A percentile compares a stretch with the other conserved stretches of the same genome.
Conservation (phyloP, 768 basidiomycete genomes). For the Rhodotorula kratochvilovae region DNA sequence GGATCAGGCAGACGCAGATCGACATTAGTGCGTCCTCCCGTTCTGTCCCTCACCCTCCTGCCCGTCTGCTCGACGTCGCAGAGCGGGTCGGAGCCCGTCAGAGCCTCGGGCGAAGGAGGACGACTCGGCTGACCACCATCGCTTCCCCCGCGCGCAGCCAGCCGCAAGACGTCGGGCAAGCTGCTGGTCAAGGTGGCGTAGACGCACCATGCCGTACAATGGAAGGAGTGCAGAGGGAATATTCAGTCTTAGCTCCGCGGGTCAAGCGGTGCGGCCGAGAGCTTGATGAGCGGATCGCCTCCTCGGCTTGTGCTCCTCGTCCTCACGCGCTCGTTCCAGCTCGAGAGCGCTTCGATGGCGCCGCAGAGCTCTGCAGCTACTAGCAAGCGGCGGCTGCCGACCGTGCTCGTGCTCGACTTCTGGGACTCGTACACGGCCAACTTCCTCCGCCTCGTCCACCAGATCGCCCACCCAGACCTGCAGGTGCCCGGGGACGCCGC, state of each 20-base stretch:
- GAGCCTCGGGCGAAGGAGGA: too few relatives aligned
- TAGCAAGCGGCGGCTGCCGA: conserved; percentile 9
- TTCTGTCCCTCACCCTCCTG: too few relatives aligned
- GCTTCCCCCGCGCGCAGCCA: conserved; percentile 41
- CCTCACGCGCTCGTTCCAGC: too few relatives aligned
- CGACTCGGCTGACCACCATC: neutral
- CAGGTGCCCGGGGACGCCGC: too few relatives aligned
- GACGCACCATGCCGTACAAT: too few relatives aligned
- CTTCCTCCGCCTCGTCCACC: conserved; percentile 22
- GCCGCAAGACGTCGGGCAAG: conserved; percentile 79
- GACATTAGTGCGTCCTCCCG: conserved; percentile 62
- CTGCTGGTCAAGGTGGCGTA: conserved; percentile 68
- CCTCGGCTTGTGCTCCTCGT: neutral
- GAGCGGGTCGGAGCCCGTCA: neutral
- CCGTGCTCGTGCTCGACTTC: conserved; percentile 29
- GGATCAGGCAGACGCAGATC: conserved; percentile 62
- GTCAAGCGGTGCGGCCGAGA: too few relatives aligned
- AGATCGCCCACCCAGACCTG: neutral
- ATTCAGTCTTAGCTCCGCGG: too few relatives aligned
- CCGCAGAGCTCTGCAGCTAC: neutral
- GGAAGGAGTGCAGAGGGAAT: neutral
- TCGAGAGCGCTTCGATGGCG: too few relatives aligned
- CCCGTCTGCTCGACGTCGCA: neutral
- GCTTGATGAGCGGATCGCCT: neutral
- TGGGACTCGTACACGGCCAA: conserved; percentile 39